A percentile compares a stretch with the other conserved stretches of the same genome.
Evolutionary conservation across 2,329 filamentous ascomycete genomes (phyloP).

Genomic region (Monosporascus ibericus): DNA sequence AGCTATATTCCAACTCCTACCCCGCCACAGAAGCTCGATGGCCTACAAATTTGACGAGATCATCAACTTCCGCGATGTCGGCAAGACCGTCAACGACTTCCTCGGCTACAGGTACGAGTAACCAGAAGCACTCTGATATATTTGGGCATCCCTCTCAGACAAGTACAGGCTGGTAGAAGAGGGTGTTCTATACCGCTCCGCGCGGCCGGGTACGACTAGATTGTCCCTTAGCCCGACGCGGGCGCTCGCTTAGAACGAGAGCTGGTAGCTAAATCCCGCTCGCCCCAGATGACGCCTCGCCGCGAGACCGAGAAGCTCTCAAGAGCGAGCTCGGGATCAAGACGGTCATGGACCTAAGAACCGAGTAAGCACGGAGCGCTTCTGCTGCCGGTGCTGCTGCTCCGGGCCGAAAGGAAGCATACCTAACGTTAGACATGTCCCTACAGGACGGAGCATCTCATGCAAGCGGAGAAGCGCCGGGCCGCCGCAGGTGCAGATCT

Average conservation of each 20-base stretch:
- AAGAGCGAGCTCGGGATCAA: slow-evolving; percentile 55
- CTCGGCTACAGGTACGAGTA: slow-evolving; percentile 45
- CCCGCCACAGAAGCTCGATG: slow-evolving; percentile 5
- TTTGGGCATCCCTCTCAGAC: not conserved
- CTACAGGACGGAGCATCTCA: slow-evolving; percentile 63
- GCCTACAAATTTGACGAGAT: slow-evolving; percentile 46
- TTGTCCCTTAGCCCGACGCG: not conserved
- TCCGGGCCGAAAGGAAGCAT: no score
- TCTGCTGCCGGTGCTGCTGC: no score
- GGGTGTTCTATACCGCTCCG: slow-evolving; percentile 62
- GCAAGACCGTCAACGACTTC: slow-evolving; percentile 56
- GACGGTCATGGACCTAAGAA: slow-evolving; percentile 74
- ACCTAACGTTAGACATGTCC: slow-evolving; percentile 1
- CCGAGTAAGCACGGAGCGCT: slow-evolving; percentile 45
- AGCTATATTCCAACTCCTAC: not conserved
- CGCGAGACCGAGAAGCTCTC: slow-evolving; percentile 55
- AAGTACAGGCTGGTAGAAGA: slow-evolving; percentile 46
- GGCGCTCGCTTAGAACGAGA: not conserved
- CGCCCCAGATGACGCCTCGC: slow-evolving; percentile 60
- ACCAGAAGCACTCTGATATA: not conserved
- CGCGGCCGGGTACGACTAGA: slow-evolving; percentile 45
- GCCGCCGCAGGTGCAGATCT: slow-evolving; percentile 3
- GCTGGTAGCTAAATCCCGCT: slow-evolving; percentile 1
- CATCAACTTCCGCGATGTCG: slow-evolving; percentile 74
- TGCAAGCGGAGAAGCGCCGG: slow-evolving; percentile 57